Evolutionary conservation across 768 basidiomycete species (phyloP), one percentile per base, ranked within the genome.

Genomic region (Punctularia strigosozonata): DNA sequence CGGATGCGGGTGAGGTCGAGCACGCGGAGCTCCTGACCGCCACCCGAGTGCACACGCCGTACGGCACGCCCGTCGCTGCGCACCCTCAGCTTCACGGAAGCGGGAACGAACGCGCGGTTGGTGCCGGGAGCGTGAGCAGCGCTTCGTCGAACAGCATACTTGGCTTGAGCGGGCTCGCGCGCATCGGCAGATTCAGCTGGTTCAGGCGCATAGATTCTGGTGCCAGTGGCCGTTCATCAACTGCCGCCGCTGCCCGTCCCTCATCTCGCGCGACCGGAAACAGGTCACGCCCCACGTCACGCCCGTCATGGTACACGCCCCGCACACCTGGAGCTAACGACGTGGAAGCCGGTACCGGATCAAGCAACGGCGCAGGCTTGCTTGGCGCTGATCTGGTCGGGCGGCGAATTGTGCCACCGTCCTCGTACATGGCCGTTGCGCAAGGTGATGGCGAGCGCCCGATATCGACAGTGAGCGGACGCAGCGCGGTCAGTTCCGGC

Each of bases 101-200:
- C 37, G 17, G 45, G 28, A 17, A 28, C 43, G 22, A 44, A 46
- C 43, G 65, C 40, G 46, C 25, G 43, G 39, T 62, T 39, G 52
- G 50, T 20, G 57, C 61, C 30, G 25, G 38, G 13, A 48, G 41
- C 30, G 30, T 30, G 10, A 37, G 46, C 5, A 44, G 5, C 47
- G 49, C 22, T 36, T 44, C 23, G 36, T 56, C 8, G 60, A 51
- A 57, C 21, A 32, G 50, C 31, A 61, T 59, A 61, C 57, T 77
- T 2, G 71, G 75, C 1, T 55, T 78, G 4, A 56, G 68, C 20
- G 67, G 68, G 0, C 54, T 77, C 3, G 65, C 68, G 3, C 63
- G 61, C 39, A 46, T 79, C 14, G 59, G 65, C 12, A 64, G 77
- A 25, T 44, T 66, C 43, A 78, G 75, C 46, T 81, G 80, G 78